Base-by-base conservation (phyloP, 2,329 filamentous ascomycete species). In the Trichophyton schoenleinii region DNA sequence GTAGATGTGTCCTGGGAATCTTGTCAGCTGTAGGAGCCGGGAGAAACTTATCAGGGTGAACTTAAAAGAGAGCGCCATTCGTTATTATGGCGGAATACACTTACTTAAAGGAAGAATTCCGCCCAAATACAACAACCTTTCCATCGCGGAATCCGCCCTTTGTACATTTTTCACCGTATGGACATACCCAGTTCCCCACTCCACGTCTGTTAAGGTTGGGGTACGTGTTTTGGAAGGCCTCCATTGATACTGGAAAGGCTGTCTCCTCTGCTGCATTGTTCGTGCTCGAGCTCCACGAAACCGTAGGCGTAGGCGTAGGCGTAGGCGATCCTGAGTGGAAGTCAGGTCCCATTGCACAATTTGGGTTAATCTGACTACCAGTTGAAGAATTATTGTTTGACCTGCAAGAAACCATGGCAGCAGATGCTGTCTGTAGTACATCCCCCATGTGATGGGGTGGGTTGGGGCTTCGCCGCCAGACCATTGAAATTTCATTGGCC, bases 51-150 rank as follows among this genome's bases (percentile, higher is more conserved):
- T 15, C n/a, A 18, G 1, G 9, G 20, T n/a, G 6, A 18, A 41
- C 11, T 5, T 9, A 28, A 41, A 36, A 57, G 0, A 9, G 8
- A 41, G 15, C 8, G 28, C 28, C 5, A 31, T 31, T 31, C 6
- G 28, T 31, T 31, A 31, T 31, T 31, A 31, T 31, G 28, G 34
- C 11, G 57, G 9, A 13, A 6, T 6, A 22, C 20, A 36, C 58
- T 59, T 11, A 59, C 58, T 38, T 59, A 20, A 59, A 59, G 1
- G 58, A 46, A 20, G 58, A 59, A 38, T 59, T 59, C n/a, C 58
- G 41, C 18, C 48, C 44, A 38, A 59, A 59, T 18, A 49, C 7
- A 11, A 48, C 31, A n/a, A 59, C 11, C 44, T 36, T 22, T 15
- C 58, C 58, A 49, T 49, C 44, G 11, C 25, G 20, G 5, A 59